Conservation (phyloP, 805 yeast species). For the Nakazawaea ambrosiae region DNA sequence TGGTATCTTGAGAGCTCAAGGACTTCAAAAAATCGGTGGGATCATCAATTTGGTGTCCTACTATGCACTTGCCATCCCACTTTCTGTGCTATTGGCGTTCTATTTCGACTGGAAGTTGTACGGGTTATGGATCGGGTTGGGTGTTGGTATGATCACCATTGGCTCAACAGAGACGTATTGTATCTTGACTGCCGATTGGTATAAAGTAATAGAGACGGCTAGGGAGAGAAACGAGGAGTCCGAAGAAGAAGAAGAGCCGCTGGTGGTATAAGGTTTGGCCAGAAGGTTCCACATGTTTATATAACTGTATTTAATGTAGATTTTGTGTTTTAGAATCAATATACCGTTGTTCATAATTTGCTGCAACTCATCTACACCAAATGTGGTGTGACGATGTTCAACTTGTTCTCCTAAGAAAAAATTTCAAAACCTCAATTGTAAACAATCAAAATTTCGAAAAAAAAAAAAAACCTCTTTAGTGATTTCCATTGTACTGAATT, state of each 20-base stretch:
- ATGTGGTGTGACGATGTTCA: too few species aligned
- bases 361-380: too few species aligned
- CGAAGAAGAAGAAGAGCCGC: slow-evolving; percentile 12
- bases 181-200: slow-evolving; percentile 48
- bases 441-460: too few species aligned
- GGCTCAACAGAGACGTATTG: slow-evolving; percentile 41
- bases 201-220: slow-evolving; percentile 30
- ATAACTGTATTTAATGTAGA: too few species aligned
- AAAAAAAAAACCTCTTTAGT: too few species aligned
- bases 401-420: too few species aligned
- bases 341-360: too few species aligned
- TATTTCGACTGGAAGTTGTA: slow-evolving; percentile 35
- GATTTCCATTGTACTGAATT: too few species aligned
- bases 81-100: slow-evolving; percentile 55
- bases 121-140: slow-evolving; percentile 75
- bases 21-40: slow-evolving; percentile 70
- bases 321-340: too few species aligned
- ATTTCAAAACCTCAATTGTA: too few species aligned
- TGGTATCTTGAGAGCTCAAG: slow-evolving; percentile 71
- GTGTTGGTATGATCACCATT: slow-evolving; percentile 51
- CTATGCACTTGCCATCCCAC: slow-evolving; percentile 64
- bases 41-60: slow-evolving; percentile 61
- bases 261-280: not conserved
- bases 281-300: too few species aligned
- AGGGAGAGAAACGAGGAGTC: slow-evolving; percentile 21